phyloP scores from a whole-genome alignment of 1,139 yeast genomes.

The Dujonia santamariae region DNA sequence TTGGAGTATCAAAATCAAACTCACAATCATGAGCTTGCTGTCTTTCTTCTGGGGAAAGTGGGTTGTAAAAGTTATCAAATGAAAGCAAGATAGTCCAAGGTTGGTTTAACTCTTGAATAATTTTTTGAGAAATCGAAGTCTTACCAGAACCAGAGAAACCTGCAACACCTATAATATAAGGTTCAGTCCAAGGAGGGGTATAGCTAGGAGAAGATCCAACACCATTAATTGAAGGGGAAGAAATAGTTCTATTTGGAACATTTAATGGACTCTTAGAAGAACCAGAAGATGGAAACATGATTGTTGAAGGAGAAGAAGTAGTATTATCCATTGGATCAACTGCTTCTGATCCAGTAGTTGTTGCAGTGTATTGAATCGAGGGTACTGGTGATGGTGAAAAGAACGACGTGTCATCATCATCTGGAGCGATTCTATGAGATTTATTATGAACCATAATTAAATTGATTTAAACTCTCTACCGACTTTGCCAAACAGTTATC shows the following conservation, averaged over 20 bases:
- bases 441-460: slow-evolving; percentile 2
- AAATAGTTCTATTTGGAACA: too few species aligned
- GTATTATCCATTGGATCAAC: too few species aligned
- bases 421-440: slow-evolving; percentile 21
- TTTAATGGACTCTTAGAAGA: too few species aligned
- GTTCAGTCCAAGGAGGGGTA: slow-evolving; percentile 94
- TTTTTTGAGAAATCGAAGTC: slow-evolving; percentile 84
- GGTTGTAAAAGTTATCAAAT: slow-evolving; percentile 86
- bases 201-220: slow-evolving; percentile 27
- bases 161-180: slow-evolving; percentile 91
- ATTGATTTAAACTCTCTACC: too few species aligned
- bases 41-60: slow-evolving; percentile 60
- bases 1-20: slow-evolving; percentile 85
- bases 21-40: slow-evolving; percentile 60
- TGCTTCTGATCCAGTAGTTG: too few species aligned
- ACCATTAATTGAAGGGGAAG: too few species aligned
- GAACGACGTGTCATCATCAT: slow-evolving; percentile 17
- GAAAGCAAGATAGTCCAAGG: slow-evolving; percentile 97
- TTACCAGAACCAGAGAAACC: slow-evolving; percentile 96
- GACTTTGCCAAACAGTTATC: too few species aligned
- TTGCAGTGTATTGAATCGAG: slow-evolving; percentile 6
- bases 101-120: slow-evolving; percentile 75
- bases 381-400: slow-evolving; percentile 15
- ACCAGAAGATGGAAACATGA: too few species aligned
- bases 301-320: too few species aligned